These are phyloP conservation scores for Annulohypoxylon truncatum DNA, from an alignment of 2,329 filamentous ascomycete genomes.

Conservation along the genomic window DNA sequence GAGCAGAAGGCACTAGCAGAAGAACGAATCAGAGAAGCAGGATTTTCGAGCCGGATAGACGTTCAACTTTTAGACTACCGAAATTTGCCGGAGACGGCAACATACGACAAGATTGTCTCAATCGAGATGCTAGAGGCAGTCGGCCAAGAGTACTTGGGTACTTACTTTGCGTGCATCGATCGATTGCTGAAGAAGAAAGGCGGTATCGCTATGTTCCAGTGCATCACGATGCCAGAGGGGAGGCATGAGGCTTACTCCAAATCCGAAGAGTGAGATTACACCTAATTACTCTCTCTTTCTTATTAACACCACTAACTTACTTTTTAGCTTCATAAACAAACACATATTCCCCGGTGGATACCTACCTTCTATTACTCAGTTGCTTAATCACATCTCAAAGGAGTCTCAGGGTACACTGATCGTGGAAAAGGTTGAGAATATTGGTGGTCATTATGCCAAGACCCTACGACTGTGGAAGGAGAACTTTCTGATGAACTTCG, in stretches of 20 bases:
- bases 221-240: slow-evolving; percentile 80
- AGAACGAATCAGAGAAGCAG: slow-evolving; percentile 69
- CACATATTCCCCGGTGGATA: slow-evolving; percentile 86
- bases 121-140: slow-evolving; percentile 85
- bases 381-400: slow-evolving; percentile 68
- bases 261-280: slow-evolving; percentile 68
- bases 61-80: slow-evolving; percentile 78
- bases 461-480: slow-evolving; percentile 76
- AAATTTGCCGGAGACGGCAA: slow-evolving; percentile 64
- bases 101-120: slow-evolving; percentile 77
- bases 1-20: slow-evolving; percentile 78
- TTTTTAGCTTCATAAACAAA: slow-evolving; percentile 72
- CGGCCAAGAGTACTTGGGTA: slow-evolving; percentile 72
- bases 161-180: slow-evolving; percentile 75
- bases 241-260: slow-evolving; percentile 74
- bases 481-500: slow-evolving; percentile 72
- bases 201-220: slow-evolving; percentile 78
- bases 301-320: slow-evolving; percentile 3
- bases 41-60: slow-evolving; percentile 69
- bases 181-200: slow-evolving; percentile 72
- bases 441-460: slow-evolving; percentile 78
- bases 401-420: slow-evolving; percentile 72
- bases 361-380: slow-evolving; percentile 67
- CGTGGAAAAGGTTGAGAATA: slow-evolving; percentile 76
- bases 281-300: background rate